Evolutionary conservation across 2,329 filamentous ascomycete genomes (phyloP), one percentile per base, ranked within the genome.

Genomic region (Xylariomycetidae sp.): DNA sequence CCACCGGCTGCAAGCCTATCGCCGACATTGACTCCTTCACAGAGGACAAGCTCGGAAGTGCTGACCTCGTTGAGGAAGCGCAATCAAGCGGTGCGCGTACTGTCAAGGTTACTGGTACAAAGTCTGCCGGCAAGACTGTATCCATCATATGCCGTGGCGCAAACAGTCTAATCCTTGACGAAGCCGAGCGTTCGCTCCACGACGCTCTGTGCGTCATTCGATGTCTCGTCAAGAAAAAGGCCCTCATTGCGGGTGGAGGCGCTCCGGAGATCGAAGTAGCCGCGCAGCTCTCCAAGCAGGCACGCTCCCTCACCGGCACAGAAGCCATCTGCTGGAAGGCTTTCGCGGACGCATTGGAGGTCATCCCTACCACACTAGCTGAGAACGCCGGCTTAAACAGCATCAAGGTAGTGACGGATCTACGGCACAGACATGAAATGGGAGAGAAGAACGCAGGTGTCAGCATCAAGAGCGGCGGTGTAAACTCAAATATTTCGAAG

Each of bases 311-410:
- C 40, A 82, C 82, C 1, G 94, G 94, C 40, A 96, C 92, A 5
- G 92, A 98, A 63, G 81, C 88, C 25, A 96, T 97, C 57, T 98
- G 92, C 77, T 98, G 88, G 87, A 97, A 96, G 69, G 90, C 90
- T 1, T 98, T 98, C 57, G 92, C 94, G 2, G 90, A 98, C 45
- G 92, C 92, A 6, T 84, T 98, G 70, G 92, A 98, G 67, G 87
- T 98, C 26, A 86, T 98, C 34, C 92, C 94, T 11, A 96, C 90
- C 20, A 98, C 92, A 2, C 72, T 98, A 49, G 94, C 92, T 1
- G 92, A 98, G 69, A 98, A 98, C 53, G 92, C 92, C 1, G 92
- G 92, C 31, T 72, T 98, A 44, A 98, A 98, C 74, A 90, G 86
- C 61, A 98, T 98, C 74, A 95, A 94, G 69, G 92, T 98, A 17